Evolutionary conservation across 192 early-diverging fungal genomes (phyloP).

Genomic region (Rhizophagus clarus): DNA sequence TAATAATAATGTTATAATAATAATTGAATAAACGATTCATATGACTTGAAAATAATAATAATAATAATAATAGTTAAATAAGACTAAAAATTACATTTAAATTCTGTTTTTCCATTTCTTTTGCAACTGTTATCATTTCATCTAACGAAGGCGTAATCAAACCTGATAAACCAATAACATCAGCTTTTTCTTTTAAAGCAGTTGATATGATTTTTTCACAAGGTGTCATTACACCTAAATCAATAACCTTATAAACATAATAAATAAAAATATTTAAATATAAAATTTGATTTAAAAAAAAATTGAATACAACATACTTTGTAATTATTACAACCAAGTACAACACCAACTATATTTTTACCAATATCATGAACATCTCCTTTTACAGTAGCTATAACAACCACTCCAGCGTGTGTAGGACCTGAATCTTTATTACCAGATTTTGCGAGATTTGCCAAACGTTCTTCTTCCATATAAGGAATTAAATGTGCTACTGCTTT

Average conservation of each 20-base stretch:
- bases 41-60: constrained; percentile 9
- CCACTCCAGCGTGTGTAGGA: constrained; percentile 84
- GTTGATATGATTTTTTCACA: constrained; percentile 91
- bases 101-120: constrained; percentile 86
- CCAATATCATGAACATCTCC: constrained; percentile 99
- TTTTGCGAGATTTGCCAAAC: constrained; percentile 66
- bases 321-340: constrained; percentile 98
- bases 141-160: constrained; percentile 95
- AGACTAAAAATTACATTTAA: constrained; percentile 59
- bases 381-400: constrained; percentile 95
- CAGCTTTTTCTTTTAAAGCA: constrained; percentile 86
- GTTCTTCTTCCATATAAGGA: constrained; percentile 92
- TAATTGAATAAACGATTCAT: too few species aligned
- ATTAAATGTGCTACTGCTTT: constrained; percentile 96
- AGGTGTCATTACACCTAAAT: constrained; percentile 94
- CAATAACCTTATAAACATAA: constrained; percentile 61
- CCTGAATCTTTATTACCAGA: constrained; percentile 57
- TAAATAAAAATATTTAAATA: not conserved
- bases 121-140: constrained; percentile 96
- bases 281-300: not conserved
- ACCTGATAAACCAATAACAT: constrained; percentile 91
- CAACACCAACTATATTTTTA: constrained; percentile 97
- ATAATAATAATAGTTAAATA: not conserved
- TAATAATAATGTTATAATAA: not conserved
- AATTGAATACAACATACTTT: constrained; percentile 33